A percentile compares a stretch with the other conserved stretches of the same genome.
phyloP scores from a whole-genome alignment of 2,329 filamentous ascomycete genomes.

The Phialophora tarda region DNA sequence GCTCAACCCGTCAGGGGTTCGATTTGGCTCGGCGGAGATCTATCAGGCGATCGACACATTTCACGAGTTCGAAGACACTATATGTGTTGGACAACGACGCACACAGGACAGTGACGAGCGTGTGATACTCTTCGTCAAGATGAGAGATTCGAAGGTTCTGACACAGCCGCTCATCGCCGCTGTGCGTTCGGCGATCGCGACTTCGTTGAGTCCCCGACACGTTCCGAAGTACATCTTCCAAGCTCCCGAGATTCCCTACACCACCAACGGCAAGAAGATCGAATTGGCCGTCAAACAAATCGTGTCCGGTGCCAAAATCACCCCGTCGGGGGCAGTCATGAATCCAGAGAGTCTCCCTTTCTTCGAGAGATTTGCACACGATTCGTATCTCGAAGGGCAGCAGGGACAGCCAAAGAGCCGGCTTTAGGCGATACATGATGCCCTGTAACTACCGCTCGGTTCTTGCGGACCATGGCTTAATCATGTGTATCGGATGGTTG shows the following conservation, averaged over 20 bases:
- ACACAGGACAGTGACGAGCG: conserved; percentile 19
- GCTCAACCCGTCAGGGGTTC: conserved; percentile 79
- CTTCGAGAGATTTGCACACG: conserved; percentile 6
- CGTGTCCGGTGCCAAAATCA: not conserved
- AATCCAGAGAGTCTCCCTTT: conserved; percentile 12
- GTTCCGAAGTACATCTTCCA: conserved; percentile 29
- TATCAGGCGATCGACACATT: conserved; percentile 66
- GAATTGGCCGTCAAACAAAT: conserved; percentile 27
- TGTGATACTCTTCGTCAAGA: conserved; percentile 30
- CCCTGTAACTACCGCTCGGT: no score
- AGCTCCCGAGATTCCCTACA: conserved; percentile 24
- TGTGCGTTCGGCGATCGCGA: conserved; percentile 58
- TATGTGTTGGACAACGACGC: conserved; percentile 26
- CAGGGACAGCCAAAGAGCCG: no score
- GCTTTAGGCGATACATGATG: no score
- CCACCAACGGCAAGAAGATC: conserved; percentile 31
- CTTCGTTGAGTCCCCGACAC: conserved; percentile 61
- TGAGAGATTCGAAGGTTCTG: conserved; percentile 1
- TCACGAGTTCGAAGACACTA: conserved; percentile 12
- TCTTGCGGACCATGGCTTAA: no score
- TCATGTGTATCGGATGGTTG: no score
- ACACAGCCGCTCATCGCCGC: conserved; percentile 59
- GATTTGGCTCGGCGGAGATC: conserved; percentile 92
- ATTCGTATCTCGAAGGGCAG: no score
- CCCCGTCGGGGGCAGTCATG: conserved; percentile 7